Conservation (phyloP, 2,329 filamentous ascomycete species). For the Aspergillus novoparasiticus region DNA sequence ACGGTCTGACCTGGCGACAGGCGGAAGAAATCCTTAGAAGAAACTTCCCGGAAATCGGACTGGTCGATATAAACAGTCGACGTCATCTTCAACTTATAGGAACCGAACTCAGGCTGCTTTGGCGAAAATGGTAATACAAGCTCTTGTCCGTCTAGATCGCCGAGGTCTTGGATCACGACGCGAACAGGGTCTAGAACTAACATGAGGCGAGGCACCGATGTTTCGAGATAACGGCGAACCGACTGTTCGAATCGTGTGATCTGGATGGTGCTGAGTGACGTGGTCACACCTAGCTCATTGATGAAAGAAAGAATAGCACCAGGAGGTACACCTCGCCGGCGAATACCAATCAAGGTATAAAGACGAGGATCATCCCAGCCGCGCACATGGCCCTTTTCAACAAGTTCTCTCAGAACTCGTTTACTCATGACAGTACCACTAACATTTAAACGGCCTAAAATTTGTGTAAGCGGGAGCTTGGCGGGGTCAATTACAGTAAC, state of each 20-base stretch:
- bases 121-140: conserved; percentile 75
- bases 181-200: conserved; percentile 83
- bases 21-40: conserved; percentile 71
- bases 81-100: conserved; percentile 66
- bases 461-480: background rate
- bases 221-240: conserved; percentile 83
- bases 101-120: conserved; percentile 65
- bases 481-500: background rate
- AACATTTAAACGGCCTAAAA: conserved; percentile 67
- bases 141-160: conserved; percentile 68
- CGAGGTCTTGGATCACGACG: conserved; percentile 78
- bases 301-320: conserved; percentile 88
- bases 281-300: conserved; percentile 88
- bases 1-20: conserved; percentile 74
- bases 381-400: conserved; percentile 75
- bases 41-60: conserved; percentile 73
- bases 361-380: conserved; percentile 91
- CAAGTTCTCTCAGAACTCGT: conserved; percentile 77
- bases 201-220: conserved; percentile 85
- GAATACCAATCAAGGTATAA: conserved; percentile 82
- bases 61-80: conserved; percentile 83
- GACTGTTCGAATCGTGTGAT: conserved; percentile 81
- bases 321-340: conserved; percentile 82
- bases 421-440: conserved; percentile 86
- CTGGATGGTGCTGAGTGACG: conserved; percentile 76